Percentiles rank a stretch among this genome's conserved stretches.
phyloP scores from a whole-genome alignment of 805 yeast species.

The Saccharomycopsis fodiens region DNA sequence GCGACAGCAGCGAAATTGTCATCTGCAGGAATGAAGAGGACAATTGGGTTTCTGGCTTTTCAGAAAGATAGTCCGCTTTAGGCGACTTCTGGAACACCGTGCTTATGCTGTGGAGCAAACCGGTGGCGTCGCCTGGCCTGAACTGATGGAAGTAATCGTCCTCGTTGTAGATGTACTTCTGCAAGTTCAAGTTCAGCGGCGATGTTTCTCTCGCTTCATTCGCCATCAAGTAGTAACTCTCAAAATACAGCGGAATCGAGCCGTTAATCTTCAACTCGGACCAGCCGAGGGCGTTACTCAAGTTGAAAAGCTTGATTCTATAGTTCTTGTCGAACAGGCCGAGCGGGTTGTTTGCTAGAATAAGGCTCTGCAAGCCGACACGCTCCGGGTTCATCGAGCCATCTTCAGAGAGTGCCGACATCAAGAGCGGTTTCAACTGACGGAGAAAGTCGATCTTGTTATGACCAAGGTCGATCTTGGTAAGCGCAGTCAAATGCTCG shows the following conservation, averaged over 20 bases:
- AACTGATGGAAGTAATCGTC: constrained; percentile 20
- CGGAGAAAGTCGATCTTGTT: constrained; percentile 34
- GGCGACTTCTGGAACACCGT: not conserved
- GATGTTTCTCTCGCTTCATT: constrained; percentile 26
- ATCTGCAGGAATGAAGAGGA: not conserved
- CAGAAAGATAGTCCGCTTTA: not conserved
- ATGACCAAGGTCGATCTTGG: constrained; percentile 47
- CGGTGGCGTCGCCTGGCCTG: constrained; percentile 13
- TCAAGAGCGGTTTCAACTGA: constrained; percentile 35
- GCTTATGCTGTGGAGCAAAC: constrained; percentile 2
- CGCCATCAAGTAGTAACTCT: constrained; percentile 46
- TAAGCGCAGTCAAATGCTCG: constrained; percentile 35
- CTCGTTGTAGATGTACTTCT: constrained; percentile 17
- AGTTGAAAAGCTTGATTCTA: constrained; percentile 47
- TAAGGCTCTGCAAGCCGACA: constrained; percentile 24
- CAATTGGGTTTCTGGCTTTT: not conserved
- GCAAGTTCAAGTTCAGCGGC: constrained; percentile 15
- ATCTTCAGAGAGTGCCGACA: constrained; percentile 16
- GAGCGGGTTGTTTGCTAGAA: constrained; percentile 34
- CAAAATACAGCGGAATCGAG: constrained; percentile 55
- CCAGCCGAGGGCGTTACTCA: constrained; percentile 45
- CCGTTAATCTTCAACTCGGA: constrained; percentile 50
- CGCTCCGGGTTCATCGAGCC: constrained; percentile 20
- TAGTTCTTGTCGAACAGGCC: constrained; percentile 36
- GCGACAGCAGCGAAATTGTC: not conserved